Percentiles rank a stretch among this genome's conserved stretches.
phyloP scores from a whole-genome alignment of 2,329 filamentous ascomycete species.

The Fusarium sp. region DNA sequence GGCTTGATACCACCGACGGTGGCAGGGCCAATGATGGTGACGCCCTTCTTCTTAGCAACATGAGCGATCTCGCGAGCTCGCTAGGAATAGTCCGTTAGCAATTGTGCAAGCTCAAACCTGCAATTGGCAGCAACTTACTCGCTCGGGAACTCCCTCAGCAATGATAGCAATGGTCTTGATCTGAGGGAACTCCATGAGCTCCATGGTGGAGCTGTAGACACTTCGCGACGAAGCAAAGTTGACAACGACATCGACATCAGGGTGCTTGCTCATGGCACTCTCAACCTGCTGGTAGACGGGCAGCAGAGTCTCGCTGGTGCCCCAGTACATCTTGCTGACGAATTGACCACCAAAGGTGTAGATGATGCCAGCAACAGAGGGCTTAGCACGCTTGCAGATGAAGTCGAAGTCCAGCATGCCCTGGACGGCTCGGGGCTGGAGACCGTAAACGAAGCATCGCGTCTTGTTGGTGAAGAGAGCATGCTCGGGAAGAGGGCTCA shows the following conservation, averaged over 20 bases:
- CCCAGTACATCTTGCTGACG: slow-evolving; percentile 99
- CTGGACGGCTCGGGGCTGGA: slow-evolving; percentile 94
- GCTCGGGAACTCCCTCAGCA: slow-evolving; percentile 98
- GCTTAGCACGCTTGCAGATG: slow-evolving; percentile 98
- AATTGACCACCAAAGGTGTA: slow-evolving; percentile 99
- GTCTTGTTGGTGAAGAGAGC: slow-evolving; percentile 99
- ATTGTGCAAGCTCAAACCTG: not conserved
- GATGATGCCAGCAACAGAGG: slow-evolving; percentile 98
- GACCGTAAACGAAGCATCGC: slow-evolving; percentile 99
- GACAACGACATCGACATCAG: slow-evolving; percentile 96
- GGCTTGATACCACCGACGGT: slow-evolving; percentile 99
- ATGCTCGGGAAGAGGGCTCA: slow-evolving; percentile 90
- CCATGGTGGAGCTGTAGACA: slow-evolving; percentile 98
- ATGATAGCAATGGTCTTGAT: slow-evolving; percentile 99
- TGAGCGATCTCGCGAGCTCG: slow-evolving; percentile 98
- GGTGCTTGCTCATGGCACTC: slow-evolving; percentile 97
- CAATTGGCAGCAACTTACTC: slow-evolving; percentile 72
- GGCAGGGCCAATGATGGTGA: slow-evolving; percentile 98
- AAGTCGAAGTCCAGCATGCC: slow-evolving; percentile 99
- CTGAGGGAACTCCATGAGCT: slow-evolving; percentile 97
- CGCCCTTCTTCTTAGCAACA: slow-evolving; percentile 96
- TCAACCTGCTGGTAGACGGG: slow-evolving; percentile 96
- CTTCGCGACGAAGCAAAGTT: slow-evolving; percentile 99
- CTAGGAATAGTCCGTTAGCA: slow-evolving; percentile 59
- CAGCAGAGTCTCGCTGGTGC: slow-evolving; percentile 97